Conservation (phyloP, 1,139 yeast genomes). For the Geotrichum fermentans region DNA sequence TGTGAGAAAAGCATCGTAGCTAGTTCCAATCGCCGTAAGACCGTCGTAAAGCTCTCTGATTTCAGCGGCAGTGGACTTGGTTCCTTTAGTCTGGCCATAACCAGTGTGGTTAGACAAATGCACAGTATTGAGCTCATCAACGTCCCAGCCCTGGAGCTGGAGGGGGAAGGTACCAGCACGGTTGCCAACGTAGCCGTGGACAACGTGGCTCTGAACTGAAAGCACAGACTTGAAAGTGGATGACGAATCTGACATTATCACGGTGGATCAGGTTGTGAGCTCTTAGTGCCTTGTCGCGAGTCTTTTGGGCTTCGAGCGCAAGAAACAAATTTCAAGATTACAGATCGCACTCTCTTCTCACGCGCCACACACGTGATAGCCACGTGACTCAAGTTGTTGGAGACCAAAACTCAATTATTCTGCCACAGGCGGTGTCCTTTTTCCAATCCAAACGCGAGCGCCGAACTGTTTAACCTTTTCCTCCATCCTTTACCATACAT, state of each 20-base stretch:
- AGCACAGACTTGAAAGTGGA: conserved; percentile 5
- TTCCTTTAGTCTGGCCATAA: conserved; percentile 55
- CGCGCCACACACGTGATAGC: background rate
- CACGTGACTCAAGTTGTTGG: too few species aligned
- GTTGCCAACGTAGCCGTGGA: conserved; percentile 84
- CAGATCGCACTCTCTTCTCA: background rate
- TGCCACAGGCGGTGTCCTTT: too few species aligned
- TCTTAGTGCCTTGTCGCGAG: too few species aligned
- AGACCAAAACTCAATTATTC: too few species aligned
- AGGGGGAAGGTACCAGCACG: conserved; percentile 76
- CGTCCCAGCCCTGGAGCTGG: conserved; percentile 78
- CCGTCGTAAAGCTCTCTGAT: conserved; percentile 46
- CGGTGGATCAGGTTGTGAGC: too few species aligned
- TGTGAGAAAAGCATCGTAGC: conserved; percentile 59
- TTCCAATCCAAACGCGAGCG: too few species aligned
- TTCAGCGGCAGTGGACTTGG: conserved; percentile 41
- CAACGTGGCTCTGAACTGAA: conserved; percentile 73
- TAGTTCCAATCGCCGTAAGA: conserved; percentile 41
- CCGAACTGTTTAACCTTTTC: too few species aligned
- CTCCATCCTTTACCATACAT: too few species aligned
- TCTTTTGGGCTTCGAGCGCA: too few species aligned
- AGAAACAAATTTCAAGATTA: background rate
- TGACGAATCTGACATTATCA: background rate
- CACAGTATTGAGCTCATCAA: conserved; percentile 73
- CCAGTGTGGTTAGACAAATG: conserved; percentile 80